Base-by-base conservation (phyloP, 2,329 filamentous ascomycete species). In the Aspergillus glaucus region DNA sequence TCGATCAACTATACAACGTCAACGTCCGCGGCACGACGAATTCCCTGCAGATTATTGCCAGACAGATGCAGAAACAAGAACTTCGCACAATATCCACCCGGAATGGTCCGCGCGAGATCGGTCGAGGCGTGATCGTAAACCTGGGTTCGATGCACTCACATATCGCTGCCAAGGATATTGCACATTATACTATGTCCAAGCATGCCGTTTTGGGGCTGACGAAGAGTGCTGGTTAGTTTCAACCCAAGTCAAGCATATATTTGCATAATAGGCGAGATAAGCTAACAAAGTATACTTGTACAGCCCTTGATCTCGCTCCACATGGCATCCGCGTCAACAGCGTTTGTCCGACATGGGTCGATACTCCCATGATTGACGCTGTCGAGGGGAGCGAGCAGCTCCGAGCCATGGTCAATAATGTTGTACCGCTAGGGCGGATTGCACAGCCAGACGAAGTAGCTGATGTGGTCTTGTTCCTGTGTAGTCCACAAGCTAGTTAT, bases 171-270 rank as follows among this genome's bases (percentile, higher is more conserved):
- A 71, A 7, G 0, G 66, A 62, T 15, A 70, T 55, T 1, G 57
- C 59, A 9, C 66, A 60, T 0, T 74, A 75, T 53, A 69, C 63
- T 7, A 59, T 65, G 6, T 65, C 67, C 6, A 77, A 76, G 52
- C 74, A 71, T 52, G 74, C 65, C 1, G 60, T 75, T 5, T 59
- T 75, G 4, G 73, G 72, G 0, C 60, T 76, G 40, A 73, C 71
- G 2, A 73, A 72, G 46, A 57, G 60, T 34, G 66, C 66, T 10
- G 63, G 67, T 43, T 57, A 55, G 49, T 42, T 14, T 12, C 4
- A 12, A 14, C n/a, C n/a, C 3, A 17, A 37, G n/a, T 17, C 10
- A 30, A 12, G 26, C 26, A 12, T 12, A 17, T 37, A 17, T 9
- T 3, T 17, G 10, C 36, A 17, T 7, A 7, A 4, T 15, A n/a